These are phyloP conservation scores for Sphaerostilbella broomeana DNA, from an alignment of 2,329 filamentous ascomycete species.

Conservation along the genomic window DNA sequence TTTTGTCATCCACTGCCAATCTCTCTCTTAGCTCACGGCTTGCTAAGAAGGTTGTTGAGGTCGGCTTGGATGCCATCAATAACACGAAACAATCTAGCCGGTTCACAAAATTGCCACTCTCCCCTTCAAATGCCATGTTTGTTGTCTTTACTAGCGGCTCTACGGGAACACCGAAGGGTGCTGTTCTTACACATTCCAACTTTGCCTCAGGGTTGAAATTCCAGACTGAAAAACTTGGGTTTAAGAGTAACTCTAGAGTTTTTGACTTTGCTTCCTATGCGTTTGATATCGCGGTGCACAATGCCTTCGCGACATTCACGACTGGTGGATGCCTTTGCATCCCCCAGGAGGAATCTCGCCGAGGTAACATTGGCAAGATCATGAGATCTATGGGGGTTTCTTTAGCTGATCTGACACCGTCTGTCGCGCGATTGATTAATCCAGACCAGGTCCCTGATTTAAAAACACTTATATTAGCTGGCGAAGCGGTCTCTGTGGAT, in stretches of 20 bases:
- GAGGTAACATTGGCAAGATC: slow-evolving; percentile 37
- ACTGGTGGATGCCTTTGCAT: slow-evolving; percentile 44
- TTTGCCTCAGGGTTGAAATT: slow-evolving; percentile 8
- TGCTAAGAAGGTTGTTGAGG: slow-evolving; percentile 13
- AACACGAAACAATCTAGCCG: not conserved
- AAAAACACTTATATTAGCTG: slow-evolving; percentile 11
- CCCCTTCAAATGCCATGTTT: not conserved
- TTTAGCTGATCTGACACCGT: slow-evolving; percentile 12
- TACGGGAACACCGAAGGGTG: slow-evolving; percentile 20
- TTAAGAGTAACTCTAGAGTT: slow-evolving; percentile 13
- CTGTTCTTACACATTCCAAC: slow-evolving; percentile 15
- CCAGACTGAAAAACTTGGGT: slow-evolving; percentile 2
- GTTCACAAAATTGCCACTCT: too few species aligned
- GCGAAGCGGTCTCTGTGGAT: slow-evolving; percentile 13
- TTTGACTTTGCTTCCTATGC: slow-evolving; percentile 18
- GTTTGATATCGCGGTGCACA: slow-evolving; percentile 18
- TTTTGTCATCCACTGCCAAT: not conserved
- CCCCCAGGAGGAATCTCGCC: slow-evolving; percentile 43
- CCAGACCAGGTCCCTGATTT: slow-evolving; percentile 9
- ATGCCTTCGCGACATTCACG: slow-evolving; percentile 14
- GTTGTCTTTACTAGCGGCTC: slow-evolving; percentile 19
- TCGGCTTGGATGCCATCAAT: not conserved
- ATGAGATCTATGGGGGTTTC: slow-evolving; percentile 31
- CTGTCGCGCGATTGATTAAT: slow-evolving; percentile 12
- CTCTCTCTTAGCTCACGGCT: slow-evolving; percentile 11